Evolutionary conservation across 1,284 basidiomycete species (phyloP), one percentile per base, ranked within the genome.

Genomic region (Sanguinoderma infundibulare): DNA sequence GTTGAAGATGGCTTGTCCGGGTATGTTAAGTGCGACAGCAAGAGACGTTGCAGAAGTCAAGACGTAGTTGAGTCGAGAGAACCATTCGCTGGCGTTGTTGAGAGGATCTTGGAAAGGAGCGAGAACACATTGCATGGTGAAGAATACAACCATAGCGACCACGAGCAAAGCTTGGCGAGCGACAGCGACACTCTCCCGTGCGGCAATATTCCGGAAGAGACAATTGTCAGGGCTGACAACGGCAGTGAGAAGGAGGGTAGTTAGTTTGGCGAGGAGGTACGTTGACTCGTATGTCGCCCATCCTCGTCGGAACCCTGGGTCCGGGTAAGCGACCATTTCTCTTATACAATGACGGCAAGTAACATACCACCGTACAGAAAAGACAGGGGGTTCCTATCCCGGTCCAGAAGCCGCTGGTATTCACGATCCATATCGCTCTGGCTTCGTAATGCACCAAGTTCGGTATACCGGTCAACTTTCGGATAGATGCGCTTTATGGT

Each of bases 61-160:
- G 39, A 92, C 80, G 72, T 91, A 93, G 72, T 89, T 90, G 46
- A 88, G 74, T 58, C 90, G 75, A 53, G 88, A 90, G 9, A 83
- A 82, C 86, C 89, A 89, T 80, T 93, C 90, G 70, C 86, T 89
- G 2, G 90, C 87, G 71, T 94, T 94, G 74, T 85, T 85, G 60
- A 90, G 83, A 32, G 87, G 87, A 70, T 93, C 86, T 62, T 88
- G 72, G 71, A 92, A 93, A 0, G 91, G 90, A 2, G 81, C 80
- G 56, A 85, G 77, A 47, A 83, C 67, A 65, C 87, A 86, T 68
- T 92, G 90, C 5, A 83, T 67, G 20, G 82, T 62, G 67, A 92
- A 89, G 71, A 90, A 90, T 12, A 79, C 74, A 12, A 84, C 67
- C 69, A 87, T 88, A 32, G 86, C 81, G 15, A 79, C 68, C 20